phyloP scores from a whole-genome alignment of 2,329 filamentous ascomycete species.

The Arthrobotrys sphaeroides region DNA sequence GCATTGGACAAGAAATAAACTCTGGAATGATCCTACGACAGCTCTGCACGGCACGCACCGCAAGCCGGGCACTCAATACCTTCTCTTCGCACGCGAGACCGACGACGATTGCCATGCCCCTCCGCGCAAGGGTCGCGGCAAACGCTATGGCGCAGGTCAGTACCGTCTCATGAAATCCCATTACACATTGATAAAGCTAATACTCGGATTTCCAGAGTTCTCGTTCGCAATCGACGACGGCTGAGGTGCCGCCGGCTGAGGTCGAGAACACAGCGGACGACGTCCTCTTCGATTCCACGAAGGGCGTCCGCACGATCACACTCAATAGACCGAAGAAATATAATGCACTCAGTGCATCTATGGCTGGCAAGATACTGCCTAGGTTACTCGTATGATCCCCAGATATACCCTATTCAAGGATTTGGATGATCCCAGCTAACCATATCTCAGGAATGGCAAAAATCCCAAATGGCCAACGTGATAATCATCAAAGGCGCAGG shows the following conservation, averaged over 20 bases:
- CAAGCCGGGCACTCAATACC: conserved; percentile 34
- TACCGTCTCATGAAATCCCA: neutral
- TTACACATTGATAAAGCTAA: too few species aligned
- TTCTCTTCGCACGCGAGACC: conserved; percentile 30
- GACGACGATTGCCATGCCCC: conserved; percentile 30
- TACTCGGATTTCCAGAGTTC: neutral
- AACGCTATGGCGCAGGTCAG: conserved; percentile 31
- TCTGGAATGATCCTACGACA: conserved; percentile 50
- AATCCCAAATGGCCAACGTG: conserved; percentile 92
- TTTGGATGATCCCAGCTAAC: too few species aligned
- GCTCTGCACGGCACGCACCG: conserved; percentile 49
- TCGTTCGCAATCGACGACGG: conserved; percentile 59
- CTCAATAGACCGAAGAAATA: conserved; percentile 92
- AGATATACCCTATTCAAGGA: neutral
- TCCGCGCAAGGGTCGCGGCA: conserved; percentile 31
- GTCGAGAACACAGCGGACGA: conserved; percentile 70
- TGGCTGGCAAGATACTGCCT: conserved; percentile 93
- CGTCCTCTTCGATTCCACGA: conserved; percentile 88
- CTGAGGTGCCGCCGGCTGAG: conserved; percentile 54
- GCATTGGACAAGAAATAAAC: conserved; percentile 18
- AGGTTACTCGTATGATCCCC: conserved; percentile 69
- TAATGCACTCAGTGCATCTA: conserved; percentile 91
- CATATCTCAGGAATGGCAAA: conserved; percentile 77
- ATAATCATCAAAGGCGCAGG: conserved; percentile 91
- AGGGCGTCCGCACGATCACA: conserved; percentile 89